Percentiles rank a stretch among this genome's conserved stretches.
Evolutionary conservation across 2,329 filamentous ascomycete genomes (phyloP).

Genomic region (Stemphylium lycopersici): DNA sequence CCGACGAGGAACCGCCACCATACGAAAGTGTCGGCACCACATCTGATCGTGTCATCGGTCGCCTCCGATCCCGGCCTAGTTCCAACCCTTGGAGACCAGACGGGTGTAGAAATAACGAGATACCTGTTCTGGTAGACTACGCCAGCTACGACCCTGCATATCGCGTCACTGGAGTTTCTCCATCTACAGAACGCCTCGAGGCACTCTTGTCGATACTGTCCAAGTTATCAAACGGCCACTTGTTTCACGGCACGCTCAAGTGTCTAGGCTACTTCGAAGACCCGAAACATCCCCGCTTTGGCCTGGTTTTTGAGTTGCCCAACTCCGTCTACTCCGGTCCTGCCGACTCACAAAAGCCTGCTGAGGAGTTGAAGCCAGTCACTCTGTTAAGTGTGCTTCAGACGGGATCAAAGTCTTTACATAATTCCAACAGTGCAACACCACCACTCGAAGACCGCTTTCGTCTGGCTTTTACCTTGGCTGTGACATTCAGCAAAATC

Average conservation of each 20-base stretch:
- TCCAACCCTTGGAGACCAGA: conserved; percentile 50
- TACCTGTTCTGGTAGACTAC: conserved; percentile 74
- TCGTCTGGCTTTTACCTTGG: conserved; percentile 73
- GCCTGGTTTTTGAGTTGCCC: conserved; percentile 77
- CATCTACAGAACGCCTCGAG: conserved; percentile 54
- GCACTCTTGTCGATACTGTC: conserved; percentile 44
- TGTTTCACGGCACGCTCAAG: conserved; percentile 57
- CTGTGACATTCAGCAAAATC: conserved; percentile 74
- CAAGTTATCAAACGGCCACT: conserved; percentile 40
- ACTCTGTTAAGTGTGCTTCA: conserved; percentile 57
- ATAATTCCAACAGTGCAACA: conserved; percentile 50
- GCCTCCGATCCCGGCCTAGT: conserved; percentile 45
- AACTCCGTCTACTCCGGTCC: conserved; percentile 53
- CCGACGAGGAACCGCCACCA: conserved; percentile 56
- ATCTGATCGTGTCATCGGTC: conserved; percentile 54
- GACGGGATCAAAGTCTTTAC: conserved; percentile 52
- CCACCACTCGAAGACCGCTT: conserved; percentile 75
- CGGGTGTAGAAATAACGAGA: conserved; percentile 42
- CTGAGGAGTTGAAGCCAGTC: conserved; percentile 48
- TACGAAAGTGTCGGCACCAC: conserved; percentile 56
- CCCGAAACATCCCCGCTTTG: conserved; percentile 69
- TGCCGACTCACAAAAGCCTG: conserved; percentile 60
- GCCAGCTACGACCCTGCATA: conserved; percentile 59
- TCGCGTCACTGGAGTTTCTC: conserved; percentile 54
- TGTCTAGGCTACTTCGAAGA: conserved; percentile 77